phyloP scores from a whole-genome alignment of 805 yeast genomes.

The Suhomyces pyralidae region DNA sequence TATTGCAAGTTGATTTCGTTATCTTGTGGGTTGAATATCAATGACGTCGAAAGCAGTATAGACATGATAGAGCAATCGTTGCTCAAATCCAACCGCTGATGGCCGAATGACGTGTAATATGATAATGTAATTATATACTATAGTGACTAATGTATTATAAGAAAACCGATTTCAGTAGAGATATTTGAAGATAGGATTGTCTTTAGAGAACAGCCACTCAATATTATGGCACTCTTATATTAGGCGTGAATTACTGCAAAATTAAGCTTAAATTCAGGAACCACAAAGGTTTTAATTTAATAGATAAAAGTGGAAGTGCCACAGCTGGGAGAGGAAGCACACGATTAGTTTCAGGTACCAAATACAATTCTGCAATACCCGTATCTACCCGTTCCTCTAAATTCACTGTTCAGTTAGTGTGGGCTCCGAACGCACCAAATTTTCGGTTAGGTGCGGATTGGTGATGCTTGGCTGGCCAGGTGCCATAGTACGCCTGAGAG shows the following conservation, averaged over 20 bases:
- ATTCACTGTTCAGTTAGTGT: too few relatives aligned
- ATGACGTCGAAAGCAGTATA: constrained; percentile 40
- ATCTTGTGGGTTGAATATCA: constrained; percentile 42
- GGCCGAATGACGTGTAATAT: neutral
- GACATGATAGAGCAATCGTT: constrained; percentile 42
- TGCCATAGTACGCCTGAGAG: neutral
- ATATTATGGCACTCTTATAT: too few relatives aligned
- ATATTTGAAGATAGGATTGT: too few relatives aligned
- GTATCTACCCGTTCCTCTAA: neutral
- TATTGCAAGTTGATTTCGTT: constrained; percentile 40
- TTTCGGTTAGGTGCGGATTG: neutral
- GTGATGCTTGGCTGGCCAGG: neutral
- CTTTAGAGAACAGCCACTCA: neutral
- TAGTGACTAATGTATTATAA: constrained; percentile 2
- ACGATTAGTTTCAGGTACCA: too few relatives aligned
- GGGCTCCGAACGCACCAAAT: neutral
- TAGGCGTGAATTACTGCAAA: neutral
- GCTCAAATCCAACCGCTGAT: constrained; percentile 15
- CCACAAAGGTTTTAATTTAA: neutral
- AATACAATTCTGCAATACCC: neutral
- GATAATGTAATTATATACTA: constrained; percentile 2
- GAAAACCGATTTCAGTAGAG: too few relatives aligned
- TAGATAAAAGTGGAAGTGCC: too few relatives aligned
- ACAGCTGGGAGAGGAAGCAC: too few relatives aligned
- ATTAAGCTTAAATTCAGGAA: neutral